Evolutionary conservation across 2,329 filamentous ascomycete genomes (phyloP).

Genomic region (Fusarium pseudoanthophilum): DNA sequence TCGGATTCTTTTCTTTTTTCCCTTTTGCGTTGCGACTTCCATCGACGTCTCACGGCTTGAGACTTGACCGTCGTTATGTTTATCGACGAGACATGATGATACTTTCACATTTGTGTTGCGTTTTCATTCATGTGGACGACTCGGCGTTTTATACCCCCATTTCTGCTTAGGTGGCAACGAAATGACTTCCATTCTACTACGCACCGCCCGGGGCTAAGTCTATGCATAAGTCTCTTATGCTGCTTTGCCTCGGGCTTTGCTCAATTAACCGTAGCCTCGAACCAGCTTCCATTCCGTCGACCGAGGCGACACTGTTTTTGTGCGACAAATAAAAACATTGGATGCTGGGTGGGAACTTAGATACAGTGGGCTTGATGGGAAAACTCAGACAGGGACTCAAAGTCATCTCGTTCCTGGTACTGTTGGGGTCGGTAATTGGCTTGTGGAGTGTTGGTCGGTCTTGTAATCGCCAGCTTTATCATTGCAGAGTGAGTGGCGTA

Average conservation of each 20-base stretch:
- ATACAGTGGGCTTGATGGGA: constrained; percentile 15
- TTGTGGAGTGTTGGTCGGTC: background rate
- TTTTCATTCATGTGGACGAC: constrained; percentile 40
- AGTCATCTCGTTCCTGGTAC: background rate
- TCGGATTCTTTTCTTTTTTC: constrained; percentile 16
- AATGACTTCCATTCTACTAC: constrained; percentile 25
- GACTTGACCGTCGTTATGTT: constrained; percentile 24
- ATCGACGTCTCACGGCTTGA: constrained; percentile 21
- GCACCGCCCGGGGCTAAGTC: constrained; percentile 4
- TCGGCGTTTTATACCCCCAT: constrained; percentile 43
- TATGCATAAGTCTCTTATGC: constrained; percentile 4
- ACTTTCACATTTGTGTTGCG: constrained; percentile 32
- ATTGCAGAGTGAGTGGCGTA: constrained; percentile 1
- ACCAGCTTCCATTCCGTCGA: constrained; percentile 17
- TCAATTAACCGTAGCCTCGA: constrained; percentile 43
- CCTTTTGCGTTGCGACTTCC: constrained; percentile 14
- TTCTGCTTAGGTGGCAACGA: constrained; percentile 29
- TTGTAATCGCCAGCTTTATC: background rate
- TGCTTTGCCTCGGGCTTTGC: constrained; percentile 20
- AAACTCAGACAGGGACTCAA: background rate
- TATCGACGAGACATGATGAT: constrained; percentile 34
- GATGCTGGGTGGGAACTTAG: constrained; percentile 28
- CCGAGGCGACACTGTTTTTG: constrained; percentile 15
- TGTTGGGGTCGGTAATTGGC: constrained; percentile 1
- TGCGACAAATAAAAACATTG: constrained; percentile 31